Conservation (phyloP, 1,139 yeast genomes). For the Hyphopichia wangnamkhiaoensis region DNA sequence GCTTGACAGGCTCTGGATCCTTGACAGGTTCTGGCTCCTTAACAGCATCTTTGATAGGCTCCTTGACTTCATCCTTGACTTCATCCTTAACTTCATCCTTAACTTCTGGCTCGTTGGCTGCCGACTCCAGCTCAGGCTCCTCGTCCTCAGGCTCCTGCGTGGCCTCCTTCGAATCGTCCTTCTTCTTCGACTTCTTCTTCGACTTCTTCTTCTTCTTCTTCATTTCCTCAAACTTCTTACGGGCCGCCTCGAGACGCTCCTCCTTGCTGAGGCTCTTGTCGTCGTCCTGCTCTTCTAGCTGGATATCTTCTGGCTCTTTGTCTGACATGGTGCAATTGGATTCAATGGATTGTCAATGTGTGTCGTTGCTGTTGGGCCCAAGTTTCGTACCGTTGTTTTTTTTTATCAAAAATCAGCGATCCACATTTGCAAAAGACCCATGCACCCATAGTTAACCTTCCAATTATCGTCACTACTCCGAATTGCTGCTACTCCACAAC, state of each 20-base stretch:
- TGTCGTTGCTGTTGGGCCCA: too few species aligned
- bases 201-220: slow-evolving; percentile 59
- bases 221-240: slow-evolving; percentile 62
- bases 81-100: slow-evolving; percentile 8
- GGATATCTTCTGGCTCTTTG: neutral
- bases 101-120: slow-evolving; percentile 11
- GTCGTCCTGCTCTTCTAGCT: slow-evolving; percentile 7
- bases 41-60: slow-evolving; percentile 23
- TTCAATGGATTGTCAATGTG: too few species aligned
- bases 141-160: slow-evolving; percentile 13
- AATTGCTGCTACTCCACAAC: too few species aligned
- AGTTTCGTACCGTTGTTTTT: too few species aligned
- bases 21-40: slow-evolving; percentile 18
- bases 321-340: neutral
- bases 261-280: slow-evolving; percentile 42
- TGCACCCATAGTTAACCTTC: too few species aligned
- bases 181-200: slow-evolving; percentile 28
- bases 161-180: slow-evolving; percentile 14
- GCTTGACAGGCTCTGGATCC: slow-evolving; percentile 10
- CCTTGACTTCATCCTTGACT: slow-evolving; percentile 10
- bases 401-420: too few species aligned
- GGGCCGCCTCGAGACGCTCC: slow-evolving; percentile 64
- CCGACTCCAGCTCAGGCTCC: slow-evolving; percentile 12
- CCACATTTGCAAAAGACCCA: too few species aligned
- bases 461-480: too few species aligned